Percentiles rank a stretch among this genome's conserved stretches.
Evolutionary conservation across 2,329 filamentous ascomycete genomes (phyloP).

Genomic region (Capronia americana): DNA sequence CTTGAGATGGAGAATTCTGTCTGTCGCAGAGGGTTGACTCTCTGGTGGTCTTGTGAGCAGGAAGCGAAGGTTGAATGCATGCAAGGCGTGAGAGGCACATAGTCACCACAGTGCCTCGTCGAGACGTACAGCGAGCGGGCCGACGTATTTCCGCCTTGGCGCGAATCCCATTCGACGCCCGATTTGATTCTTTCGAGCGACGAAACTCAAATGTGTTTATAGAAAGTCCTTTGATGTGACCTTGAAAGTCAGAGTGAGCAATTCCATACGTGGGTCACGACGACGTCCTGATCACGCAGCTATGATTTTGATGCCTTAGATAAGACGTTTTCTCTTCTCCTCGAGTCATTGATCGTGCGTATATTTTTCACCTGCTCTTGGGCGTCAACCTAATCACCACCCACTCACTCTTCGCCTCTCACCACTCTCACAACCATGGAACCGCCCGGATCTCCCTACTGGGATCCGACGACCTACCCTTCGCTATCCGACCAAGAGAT

Average conservation of each 20-base stretch:
- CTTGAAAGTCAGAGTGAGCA: background rate
- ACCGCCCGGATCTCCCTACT: slow-evolving; percentile 18
- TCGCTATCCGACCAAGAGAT: slow-evolving; percentile 36
- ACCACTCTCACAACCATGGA: slow-evolving; percentile 20
- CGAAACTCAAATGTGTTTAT: background rate
- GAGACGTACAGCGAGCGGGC: too few relatives aligned
- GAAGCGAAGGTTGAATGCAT: background rate
- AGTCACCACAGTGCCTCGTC: too few relatives aligned
- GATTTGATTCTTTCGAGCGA: background rate
- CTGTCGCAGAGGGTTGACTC: background rate
- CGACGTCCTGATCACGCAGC: background rate
- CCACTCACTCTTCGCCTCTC: background rate
- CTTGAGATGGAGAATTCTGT: background rate
- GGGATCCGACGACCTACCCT: slow-evolving; percentile 35
- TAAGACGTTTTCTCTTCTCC: background rate
- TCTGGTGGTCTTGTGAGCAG: background rate
- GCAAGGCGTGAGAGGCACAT: background rate
- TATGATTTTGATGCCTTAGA: background rate
- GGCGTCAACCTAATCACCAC: background rate
- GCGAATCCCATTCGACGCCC: background rate
- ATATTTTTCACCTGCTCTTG: background rate
- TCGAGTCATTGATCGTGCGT: background rate
- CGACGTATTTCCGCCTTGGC: background rate
- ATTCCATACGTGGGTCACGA: background rate
- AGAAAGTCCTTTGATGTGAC: background rate